Conservation (phyloP, 2,329 filamentous ascomycete species). For the Aureobasidium sp. region DNA sequence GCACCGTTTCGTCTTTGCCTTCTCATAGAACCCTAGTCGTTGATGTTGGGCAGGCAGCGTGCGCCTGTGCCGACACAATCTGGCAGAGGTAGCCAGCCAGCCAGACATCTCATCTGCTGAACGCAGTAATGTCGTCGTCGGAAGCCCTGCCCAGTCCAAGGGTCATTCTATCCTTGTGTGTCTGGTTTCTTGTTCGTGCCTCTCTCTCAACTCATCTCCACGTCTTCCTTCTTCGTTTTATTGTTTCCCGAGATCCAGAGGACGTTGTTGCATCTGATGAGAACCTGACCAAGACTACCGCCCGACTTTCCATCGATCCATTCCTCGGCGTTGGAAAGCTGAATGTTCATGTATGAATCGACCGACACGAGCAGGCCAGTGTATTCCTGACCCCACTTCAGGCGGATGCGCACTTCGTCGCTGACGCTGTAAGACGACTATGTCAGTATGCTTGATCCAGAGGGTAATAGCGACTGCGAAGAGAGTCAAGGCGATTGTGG, state of each 20-base stretch:
- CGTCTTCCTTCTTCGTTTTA: slow-evolving; percentile 9
- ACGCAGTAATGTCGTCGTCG: not conserved
- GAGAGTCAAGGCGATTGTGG: not conserved
- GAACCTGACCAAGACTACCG: slow-evolving; percentile 76
- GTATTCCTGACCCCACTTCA: slow-evolving; percentile 99
- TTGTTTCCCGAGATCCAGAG: slow-evolving; percentile 64
- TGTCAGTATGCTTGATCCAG: not conserved
- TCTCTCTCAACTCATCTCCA: slow-evolving; percentile 8
- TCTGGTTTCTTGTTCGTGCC: not conserved
- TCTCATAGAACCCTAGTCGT: not conserved
- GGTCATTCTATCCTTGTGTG: not conserved
- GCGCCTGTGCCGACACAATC: not conserved
- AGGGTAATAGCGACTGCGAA: not conserved
- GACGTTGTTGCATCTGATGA: slow-evolving; percentile 97
- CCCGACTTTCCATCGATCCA: slow-evolving; percentile 82
- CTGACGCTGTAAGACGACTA: slow-evolving; percentile 54
- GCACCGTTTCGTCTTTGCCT: not conserved
- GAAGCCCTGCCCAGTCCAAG: not conserved
- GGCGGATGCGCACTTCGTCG: slow-evolving; percentile 79
- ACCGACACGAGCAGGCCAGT: slow-evolving; percentile 86
- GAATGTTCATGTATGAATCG: slow-evolving; percentile 99
- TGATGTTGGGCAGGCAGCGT: not conserved
- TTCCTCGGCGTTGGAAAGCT: slow-evolving; percentile 84
- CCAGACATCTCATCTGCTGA: not conserved
- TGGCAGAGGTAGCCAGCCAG: not conserved